phyloP scores from a whole-genome alignment of 306 rosid species.

The Cicer arietinum region DNA sequence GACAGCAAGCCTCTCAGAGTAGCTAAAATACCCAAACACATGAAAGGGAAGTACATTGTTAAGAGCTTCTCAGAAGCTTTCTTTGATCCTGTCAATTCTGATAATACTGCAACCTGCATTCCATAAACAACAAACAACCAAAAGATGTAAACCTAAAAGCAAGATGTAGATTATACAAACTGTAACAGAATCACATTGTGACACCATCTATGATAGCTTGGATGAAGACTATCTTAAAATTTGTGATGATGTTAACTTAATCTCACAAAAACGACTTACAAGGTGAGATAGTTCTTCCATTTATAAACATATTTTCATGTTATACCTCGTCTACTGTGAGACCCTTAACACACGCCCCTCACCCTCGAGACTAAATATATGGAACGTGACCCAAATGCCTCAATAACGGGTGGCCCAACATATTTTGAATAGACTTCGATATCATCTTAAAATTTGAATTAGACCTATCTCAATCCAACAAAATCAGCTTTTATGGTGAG shows the following conservation, averaged over 20 bases:
- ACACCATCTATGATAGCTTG: not conserved
- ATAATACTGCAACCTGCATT: conserved; percentile 66
- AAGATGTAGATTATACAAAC: conserved; percentile 20
- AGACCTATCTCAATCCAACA: not conserved
- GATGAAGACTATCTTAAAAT: not conserved
- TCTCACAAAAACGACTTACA: not conserved
- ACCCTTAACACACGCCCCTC: not conserved
- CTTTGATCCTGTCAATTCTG: conserved; percentile 61
- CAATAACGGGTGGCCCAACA: too few relatives aligned
- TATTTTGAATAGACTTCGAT: not conserved
- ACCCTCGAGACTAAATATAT: not conserved
- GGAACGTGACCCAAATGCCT: not conserved
- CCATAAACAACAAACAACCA: conserved; percentile 26
- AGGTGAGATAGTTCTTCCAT: not conserved
- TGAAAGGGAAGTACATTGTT: conserved; percentile 58
- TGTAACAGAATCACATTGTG: conserved; percentile 17
- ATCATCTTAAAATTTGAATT: not conserved
- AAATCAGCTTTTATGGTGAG: not conserved
- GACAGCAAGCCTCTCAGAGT: conserved; percentile 62
- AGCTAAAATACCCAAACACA: conserved; percentile 67
- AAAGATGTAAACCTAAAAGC: not conserved
- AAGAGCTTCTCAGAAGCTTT: conserved; percentile 69
- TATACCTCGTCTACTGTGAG: not conserved
- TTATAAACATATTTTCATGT: not conserved
- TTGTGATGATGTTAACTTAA: not conserved